Evolutionary conservation across 352 stramenopile species (phyloP).

Genomic region (Globisporangium sylvaticum): DNA sequence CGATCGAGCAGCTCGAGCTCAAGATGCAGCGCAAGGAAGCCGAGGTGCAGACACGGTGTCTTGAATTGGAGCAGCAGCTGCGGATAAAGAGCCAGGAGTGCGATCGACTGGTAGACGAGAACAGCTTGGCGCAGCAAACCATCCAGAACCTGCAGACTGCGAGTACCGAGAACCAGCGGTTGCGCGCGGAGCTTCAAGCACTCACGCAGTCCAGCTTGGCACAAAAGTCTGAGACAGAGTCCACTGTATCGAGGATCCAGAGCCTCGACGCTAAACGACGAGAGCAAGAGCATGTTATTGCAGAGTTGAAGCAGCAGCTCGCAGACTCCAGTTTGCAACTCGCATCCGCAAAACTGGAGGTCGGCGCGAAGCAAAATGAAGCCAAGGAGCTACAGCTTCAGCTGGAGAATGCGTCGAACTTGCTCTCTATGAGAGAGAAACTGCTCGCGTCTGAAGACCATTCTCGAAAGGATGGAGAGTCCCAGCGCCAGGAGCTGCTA

Average conservation of each 20-base stretch:
- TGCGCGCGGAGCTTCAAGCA: constrained; percentile 32
- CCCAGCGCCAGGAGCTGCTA: constrained; percentile 43
- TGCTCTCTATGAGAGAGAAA: constrained; percentile 45
- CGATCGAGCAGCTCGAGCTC: constrained; percentile 71
- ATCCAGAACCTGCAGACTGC: constrained; percentile 36
- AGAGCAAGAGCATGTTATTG: constrained; percentile 23
- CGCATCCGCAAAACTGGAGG: constrained; percentile 27
- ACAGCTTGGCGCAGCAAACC: constrained; percentile 16
- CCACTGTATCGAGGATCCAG: constrained; percentile 27
- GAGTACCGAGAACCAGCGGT: constrained; percentile 38
- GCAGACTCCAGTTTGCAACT: constrained; percentile 18
- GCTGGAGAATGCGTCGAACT: constrained; percentile 33
- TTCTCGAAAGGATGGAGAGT: constrained; percentile 36
- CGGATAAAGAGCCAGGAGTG: constrained; percentile 38
- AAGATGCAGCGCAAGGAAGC: constrained; percentile 75
- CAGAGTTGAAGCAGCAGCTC: constrained; percentile 40
- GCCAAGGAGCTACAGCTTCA: constrained; percentile 53
- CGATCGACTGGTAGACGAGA: constrained; percentile 31
- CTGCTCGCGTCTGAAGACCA: constrained; percentile 44
- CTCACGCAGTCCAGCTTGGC: constrained; percentile 12
- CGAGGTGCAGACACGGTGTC: constrained; percentile 47
- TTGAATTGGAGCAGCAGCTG: constrained; percentile 54
- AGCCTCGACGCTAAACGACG: constrained; percentile 29
- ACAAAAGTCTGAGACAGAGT: constrained; percentile 22
- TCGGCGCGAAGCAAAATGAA: constrained; percentile 39